A percentile compares a stretch with the other conserved stretches of the same genome.
Evolutionary conservation across 106 monocot genomes (phyloP).

Genomic region (Acorus gramineus): DNA sequence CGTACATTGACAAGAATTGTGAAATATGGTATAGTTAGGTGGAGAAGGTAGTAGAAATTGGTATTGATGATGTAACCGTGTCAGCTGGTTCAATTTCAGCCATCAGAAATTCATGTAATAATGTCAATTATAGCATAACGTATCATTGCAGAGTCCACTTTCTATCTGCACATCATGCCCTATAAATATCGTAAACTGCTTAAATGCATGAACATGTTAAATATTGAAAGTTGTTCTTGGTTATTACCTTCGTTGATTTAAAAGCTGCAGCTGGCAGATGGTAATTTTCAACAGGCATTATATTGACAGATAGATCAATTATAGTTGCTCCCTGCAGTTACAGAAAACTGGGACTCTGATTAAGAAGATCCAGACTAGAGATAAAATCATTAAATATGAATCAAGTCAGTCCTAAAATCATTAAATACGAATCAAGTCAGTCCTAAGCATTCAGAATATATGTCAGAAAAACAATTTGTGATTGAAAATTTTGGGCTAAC

Average conservation of each 20-base stretch:
- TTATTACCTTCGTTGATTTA: conserved; percentile 23
- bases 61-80: too few relatives aligned
- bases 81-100: too few relatives aligned
- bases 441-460: neutral
- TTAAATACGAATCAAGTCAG: neutral
- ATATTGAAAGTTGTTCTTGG: too few relatives aligned
- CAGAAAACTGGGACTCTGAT: neutral
- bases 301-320: conserved; percentile 58
- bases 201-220: too few relatives aligned
- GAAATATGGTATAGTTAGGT: too few relatives aligned
- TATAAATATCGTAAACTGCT: too few relatives aligned
- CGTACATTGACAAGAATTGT: too few relatives aligned
- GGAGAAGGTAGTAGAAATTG: too few relatives aligned
- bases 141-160: too few relatives aligned
- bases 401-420: neutral
- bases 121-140: too few relatives aligned
- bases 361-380: neutral
- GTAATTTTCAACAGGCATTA: conserved; percentile 58
- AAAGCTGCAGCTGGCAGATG: conserved; percentile 58
- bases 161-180: too few relatives aligned
- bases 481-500: conserved; percentile 31
- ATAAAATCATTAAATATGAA: neutral
- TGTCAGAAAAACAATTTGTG: neutral
- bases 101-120: too few relatives aligned
- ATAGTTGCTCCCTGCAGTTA: conserved; percentile 76